These are phyloP conservation scores for Verticillium klebahnii DNA, from an alignment of 2,329 filamentous ascomycete genomes.

Conservation along the genomic window DNA sequence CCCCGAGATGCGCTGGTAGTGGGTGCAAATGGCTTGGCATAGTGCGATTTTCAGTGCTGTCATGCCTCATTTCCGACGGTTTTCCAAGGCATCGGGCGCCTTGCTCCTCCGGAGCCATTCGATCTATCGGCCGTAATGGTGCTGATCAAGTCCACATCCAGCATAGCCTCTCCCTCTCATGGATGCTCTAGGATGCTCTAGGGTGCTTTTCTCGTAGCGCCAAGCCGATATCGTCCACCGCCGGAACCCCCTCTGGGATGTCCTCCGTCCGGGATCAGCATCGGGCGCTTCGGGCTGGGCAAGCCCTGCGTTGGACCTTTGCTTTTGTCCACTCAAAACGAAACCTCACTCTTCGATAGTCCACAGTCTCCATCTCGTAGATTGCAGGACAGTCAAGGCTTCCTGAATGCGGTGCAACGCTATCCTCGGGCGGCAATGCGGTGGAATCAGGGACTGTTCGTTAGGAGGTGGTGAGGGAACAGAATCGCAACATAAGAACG, in stretches of 20 bases:
- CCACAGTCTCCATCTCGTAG: neutral
- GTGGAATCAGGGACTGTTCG: neutral
- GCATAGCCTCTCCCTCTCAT: neutral
- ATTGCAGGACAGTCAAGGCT: neutral
- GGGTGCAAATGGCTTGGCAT: neutral
- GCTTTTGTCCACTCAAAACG: neutral
- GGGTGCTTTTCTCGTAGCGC: neutral
- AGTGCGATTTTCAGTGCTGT: neutral
- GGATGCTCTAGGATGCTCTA: neutral
- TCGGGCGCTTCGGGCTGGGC: neutral
- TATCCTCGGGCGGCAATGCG: neutral
- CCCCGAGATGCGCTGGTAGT: neutral
- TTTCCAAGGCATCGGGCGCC: neutral
- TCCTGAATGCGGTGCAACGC: neutral
- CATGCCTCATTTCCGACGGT: neutral
- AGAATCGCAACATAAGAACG: neutral
- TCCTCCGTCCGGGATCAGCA: neutral
- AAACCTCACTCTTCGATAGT: neutral
- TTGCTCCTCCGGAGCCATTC: neutral
- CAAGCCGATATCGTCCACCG: neutral
- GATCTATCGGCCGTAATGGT: neutral
- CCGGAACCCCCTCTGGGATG: neutral
- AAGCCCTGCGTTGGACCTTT: neutral
- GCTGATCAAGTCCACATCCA: neutral
- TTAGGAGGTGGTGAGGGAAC: neutral